Base-by-base conservation (phyloP, 805 yeast genomes). In the Yamadazyma scolyti region DNA sequence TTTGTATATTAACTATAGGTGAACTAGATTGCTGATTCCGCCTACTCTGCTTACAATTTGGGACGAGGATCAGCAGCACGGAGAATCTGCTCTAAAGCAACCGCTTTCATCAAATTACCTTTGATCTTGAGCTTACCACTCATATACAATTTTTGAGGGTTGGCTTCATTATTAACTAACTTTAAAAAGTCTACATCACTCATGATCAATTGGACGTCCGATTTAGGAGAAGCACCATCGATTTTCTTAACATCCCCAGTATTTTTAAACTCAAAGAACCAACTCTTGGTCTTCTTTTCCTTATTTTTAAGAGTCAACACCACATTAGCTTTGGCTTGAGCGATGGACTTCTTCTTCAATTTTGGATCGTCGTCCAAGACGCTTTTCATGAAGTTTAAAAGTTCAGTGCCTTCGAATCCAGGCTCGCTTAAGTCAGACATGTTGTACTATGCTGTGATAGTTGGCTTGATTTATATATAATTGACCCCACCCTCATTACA, bases 101-200 rank as follows among this genome's bases (percentile, higher is more conserved):
- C 75, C 31, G 93, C 93, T 67, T 84, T 84, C 86, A 81, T 80
- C 54, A 84, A 77, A 58, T 84, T 82, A 36, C 94, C 94, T 65
- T 78, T 82, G 39, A 84, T 78, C 66, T 82, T 83, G 56, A 84
- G 71, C 57, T 78, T 79, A 10, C 94, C 94, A 40, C 71, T 58
- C 78, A 84, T 71, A 57, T 80, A 84, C 50, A 84, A 68, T 62
- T 75, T 78, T 57, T 84, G 93, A 12, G 90, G 82, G 53, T 78
- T 79, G 39, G 83, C 77, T 66, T 82, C 81, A 31, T 89, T 87
- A 36, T 67, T 63, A 28, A 79, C 79, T 42, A 83, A 68, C 50
- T 70, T 75, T 42, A 68, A 74, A 46, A 84, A 75, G 54, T 80
- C 79, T 23, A 67, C 61, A 45, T 83, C 93, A 30, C 58, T 58